Conservation (phyloP, 345 rosid species). For the Excoecaria cochinchinensis region DNA sequence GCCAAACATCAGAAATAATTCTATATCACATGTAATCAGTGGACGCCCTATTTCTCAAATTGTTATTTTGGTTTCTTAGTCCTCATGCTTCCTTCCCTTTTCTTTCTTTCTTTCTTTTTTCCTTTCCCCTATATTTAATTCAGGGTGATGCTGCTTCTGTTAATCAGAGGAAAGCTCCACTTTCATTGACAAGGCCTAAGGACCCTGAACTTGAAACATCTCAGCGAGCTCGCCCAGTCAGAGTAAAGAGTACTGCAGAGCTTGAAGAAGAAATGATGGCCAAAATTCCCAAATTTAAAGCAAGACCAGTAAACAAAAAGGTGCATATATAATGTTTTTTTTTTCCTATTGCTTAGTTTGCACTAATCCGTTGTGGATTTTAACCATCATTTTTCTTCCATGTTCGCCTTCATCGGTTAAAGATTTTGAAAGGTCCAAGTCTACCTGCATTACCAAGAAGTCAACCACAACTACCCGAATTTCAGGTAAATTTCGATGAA, state of each 20-base stretch:
- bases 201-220: constrained; percentile 92
- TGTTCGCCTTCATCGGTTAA: not conserved
- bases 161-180: constrained; percentile 56
- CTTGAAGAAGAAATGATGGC: constrained; percentile 99
- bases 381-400: not conserved
- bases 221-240: constrained; percentile 76
- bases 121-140: not conserved
- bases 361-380: not conserved
- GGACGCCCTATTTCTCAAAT: not conserved
- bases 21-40: constrained; percentile 42
- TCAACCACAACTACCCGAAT: constrained; percentile 73
- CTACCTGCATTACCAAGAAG: constrained; percentile 64
- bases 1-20: constrained; percentile 36
- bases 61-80: not conserved
- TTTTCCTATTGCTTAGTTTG: not conserved
- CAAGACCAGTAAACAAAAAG: constrained; percentile 95
- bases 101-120: not conserved
- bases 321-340: constrained; percentile 26
- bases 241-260: constrained; percentile 83
- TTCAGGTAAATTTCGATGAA: constrained; percentile 52
- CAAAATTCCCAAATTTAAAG: constrained; percentile 94
- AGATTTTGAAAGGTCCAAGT: constrained; percentile 79
- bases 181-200: constrained; percentile 86
- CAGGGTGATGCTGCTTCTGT: constrained; percentile 28
- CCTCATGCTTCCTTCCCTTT: not conserved